A percentile compares a stretch with the other conserved stretches of the same genome.
Evolutionary conservation across 352 stramenopile species (phyloP).

Genomic region (Phytopythium helicoides): DNA sequence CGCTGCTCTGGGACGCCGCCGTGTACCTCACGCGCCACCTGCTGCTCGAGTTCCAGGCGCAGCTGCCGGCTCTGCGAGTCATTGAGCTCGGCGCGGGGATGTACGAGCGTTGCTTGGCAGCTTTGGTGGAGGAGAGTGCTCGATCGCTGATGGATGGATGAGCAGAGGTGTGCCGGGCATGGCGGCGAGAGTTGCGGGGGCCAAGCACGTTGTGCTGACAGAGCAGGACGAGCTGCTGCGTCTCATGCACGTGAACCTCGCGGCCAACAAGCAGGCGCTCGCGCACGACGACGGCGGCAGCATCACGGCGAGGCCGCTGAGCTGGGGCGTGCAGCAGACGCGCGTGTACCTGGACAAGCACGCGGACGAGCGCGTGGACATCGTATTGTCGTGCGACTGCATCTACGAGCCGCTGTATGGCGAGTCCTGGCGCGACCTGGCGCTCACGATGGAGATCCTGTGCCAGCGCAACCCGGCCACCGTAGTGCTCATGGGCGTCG

Average conservation of each 20-base stretch:
- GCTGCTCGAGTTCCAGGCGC: conserved; percentile 35
- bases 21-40: conserved; percentile 63
- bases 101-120: conserved; percentile 27
- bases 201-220: conserved; percentile 85
- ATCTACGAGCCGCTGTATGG: conserved; percentile 95
- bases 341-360: conserved; percentile 52
- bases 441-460: conserved; percentile 85
- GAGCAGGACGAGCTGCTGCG: conserved; percentile 89
- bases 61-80: conserved; percentile 41
- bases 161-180: conserved; percentile 90
- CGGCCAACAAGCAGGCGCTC: conserved; percentile 40
- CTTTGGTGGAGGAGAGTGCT: no score
- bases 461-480: conserved; percentile 49
- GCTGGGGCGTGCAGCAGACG: conserved; percentile 82
- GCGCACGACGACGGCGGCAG: conserved; percentile 17
- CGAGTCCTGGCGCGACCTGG: conserved; percentile 84
- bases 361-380: conserved; percentile 68
- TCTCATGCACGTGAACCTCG: conserved; percentile 79
- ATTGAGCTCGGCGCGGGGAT: conserved; percentile 85
- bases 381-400: conserved; percentile 94
- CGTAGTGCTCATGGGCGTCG: conserved; percentile 75
- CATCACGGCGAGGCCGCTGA: conserved; percentile 58
- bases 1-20: conserved; percentile 87
- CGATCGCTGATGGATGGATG: not conserved
- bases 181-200: conserved; percentile 81